Base-by-base conservation (phyloP, 805 yeast species). In the Metschnikowia picachoensis region DNA sequence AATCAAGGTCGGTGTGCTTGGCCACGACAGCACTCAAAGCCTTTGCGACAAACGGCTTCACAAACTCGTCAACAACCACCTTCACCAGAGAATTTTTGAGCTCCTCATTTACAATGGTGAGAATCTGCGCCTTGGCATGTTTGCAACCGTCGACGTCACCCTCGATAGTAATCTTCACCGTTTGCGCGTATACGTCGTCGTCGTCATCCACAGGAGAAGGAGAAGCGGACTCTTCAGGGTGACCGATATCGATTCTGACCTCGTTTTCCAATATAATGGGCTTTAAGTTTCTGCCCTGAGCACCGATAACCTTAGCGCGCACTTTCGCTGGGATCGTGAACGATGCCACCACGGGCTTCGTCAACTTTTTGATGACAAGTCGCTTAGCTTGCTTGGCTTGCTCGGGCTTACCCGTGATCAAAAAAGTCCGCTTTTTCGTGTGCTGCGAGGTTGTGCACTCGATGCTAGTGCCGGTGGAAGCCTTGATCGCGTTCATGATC, bases 111-210 rank as follows among this genome's bases (percentile, higher is more conserved):
- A 90, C 95, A 57, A 90, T 85, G 16, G 78, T 80, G 59, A 79
- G 55, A 53, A 92, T 89, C 60, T 75, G 80, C 31, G 69, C 64
- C 60, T 84, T 84, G 29, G 97, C 97, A 41, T 76, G 74, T 52
- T 75, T 77, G 56, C 87, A 86, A 45, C 96, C 90, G 61, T 87
- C 95, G 49, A 79, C 76, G 60, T 90, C 95, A 68, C 97, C 98
- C 49, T 80, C 85, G 46, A 91, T 71, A 27, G 80, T 68, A 44
- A 91, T 83, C 30, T 73, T 70, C 30, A 85, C 74, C n/a, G 78
- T 62, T 39, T 73, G 79, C 32, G 83, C 83, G 57, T 78, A 79
- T 42, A 80, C 64, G 52, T 83, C 88, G 47, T 78, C 84, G 8
- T 48, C 61, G 32, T 62, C 73, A 34, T 74, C 67, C 41, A 48